These are phyloP conservation scores for Pythium insidiosum DNA, from an alignment of 352 stramenopile genomes.

Conservation along the genomic window DNA sequence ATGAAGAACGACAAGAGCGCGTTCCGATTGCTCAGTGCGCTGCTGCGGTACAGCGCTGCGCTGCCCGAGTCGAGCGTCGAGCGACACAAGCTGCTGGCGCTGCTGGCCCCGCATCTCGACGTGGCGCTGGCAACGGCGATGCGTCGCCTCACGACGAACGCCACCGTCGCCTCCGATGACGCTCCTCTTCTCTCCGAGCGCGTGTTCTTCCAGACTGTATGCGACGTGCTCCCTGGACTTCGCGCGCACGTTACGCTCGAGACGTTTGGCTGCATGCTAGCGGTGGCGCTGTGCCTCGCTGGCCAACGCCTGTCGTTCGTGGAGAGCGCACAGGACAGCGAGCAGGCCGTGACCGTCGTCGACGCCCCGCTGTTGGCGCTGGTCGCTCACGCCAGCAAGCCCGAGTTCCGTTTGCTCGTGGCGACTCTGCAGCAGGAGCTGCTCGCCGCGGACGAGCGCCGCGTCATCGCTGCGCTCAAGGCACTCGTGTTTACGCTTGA, in stretches of 20 bases:
- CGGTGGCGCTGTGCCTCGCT: constrained; percentile 31
- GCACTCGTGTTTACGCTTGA: constrained; percentile 44
- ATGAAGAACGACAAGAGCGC: too few relatives aligned
- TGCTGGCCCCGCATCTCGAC: constrained; percentile 18
- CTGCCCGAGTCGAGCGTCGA: too few relatives aligned
- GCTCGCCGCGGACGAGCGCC: constrained; percentile 16
- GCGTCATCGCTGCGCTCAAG: constrained; percentile 47
- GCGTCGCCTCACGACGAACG: constrained; percentile 11
- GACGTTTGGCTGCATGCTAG: constrained; percentile 58
- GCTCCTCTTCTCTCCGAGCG: not conserved
- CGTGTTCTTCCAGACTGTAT: constrained; percentile 45
- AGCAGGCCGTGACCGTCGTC: too few relatives aligned
- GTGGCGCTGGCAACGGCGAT: constrained; percentile 31
- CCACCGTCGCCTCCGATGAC: not conserved
- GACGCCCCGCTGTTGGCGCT: constrained; percentile 13
- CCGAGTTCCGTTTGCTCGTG: constrained; percentile 61
- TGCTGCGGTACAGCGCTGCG: too few relatives aligned
- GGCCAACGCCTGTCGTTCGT: too few relatives aligned
- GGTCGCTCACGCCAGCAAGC: constrained; percentile 50
- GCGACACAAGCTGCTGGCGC: too few relatives aligned
- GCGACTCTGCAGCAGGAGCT: constrained; percentile 53
- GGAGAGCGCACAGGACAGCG: too few relatives aligned
- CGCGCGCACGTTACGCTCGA: constrained; percentile 33
- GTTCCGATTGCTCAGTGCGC: too few relatives aligned
- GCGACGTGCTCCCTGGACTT: constrained; percentile 38